Evolutionary conservation across 1,284 basidiomycete species (phyloP).

Genomic region (Pseudozyma sp.): DNA sequence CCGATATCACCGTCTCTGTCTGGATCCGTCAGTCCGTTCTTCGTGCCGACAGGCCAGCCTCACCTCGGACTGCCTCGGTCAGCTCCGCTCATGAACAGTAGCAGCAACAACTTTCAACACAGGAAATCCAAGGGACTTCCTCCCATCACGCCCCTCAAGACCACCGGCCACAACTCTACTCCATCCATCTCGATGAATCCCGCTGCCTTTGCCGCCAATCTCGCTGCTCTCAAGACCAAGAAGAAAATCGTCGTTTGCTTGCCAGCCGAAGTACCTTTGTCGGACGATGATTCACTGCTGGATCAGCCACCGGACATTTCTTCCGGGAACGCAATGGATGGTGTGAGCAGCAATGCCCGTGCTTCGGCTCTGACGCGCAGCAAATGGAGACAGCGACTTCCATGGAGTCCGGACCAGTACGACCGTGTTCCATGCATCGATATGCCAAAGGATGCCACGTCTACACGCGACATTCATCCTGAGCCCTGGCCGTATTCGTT

Average conservation of each 20-base stretch:
- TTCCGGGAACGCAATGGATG: not conserved
- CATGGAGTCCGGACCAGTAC: constrained; percentile 11
- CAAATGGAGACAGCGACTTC: constrained; percentile 33
- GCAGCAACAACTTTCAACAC: constrained; percentile 4
- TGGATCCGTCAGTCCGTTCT: constrained; percentile 19
- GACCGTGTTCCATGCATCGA: constrained; percentile 15
- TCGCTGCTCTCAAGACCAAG: constrained; percentile 43
- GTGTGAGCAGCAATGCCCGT: constrained; percentile 14
- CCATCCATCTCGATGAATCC: constrained; percentile 60
- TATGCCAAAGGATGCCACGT: constrained; percentile 20
- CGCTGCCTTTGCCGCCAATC: constrained; percentile 51
- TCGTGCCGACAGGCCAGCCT: constrained; percentile 15
- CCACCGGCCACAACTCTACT: constrained; percentile 60
- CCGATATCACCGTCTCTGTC: constrained; percentile 28
- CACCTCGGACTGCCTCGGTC: constrained; percentile 9
- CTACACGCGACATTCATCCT: constrained; percentile 40
- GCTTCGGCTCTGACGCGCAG: constrained; percentile 24
- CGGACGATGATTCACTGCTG: constrained; percentile 29
- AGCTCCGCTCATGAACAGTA: constrained; percentile 8
- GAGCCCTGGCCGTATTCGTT: constrained; percentile 40
- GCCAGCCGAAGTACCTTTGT: constrained; percentile 32
- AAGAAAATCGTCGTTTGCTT: constrained; percentile 44
- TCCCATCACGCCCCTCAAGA: constrained; percentile 57
- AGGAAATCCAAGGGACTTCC: constrained; percentile 33
- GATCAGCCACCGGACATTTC: constrained; percentile 11